A percentile compares a stretch with the other conserved stretches of the same genome.
These are phyloP conservation scores for Arachnopeziza araneosa DNA, from an alignment of 2,329 filamentous ascomycete genomes.

Conservation along the genomic window DNA sequence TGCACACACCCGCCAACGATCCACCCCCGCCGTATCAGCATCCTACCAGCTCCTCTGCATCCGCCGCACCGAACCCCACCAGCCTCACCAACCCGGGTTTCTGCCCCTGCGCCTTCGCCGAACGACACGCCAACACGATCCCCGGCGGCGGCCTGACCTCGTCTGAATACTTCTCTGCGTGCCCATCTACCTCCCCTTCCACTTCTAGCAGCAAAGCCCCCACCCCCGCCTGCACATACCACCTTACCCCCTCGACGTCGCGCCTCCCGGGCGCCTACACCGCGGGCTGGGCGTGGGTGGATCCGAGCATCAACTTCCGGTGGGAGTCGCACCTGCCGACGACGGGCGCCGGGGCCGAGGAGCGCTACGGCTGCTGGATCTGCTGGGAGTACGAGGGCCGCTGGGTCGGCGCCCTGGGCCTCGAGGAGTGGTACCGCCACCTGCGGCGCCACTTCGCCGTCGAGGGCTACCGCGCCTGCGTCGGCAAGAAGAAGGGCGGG, in stretches of 20 bases:
- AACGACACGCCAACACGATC: slow-evolving; percentile 19
- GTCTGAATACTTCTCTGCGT: slow-evolving; percentile 19
- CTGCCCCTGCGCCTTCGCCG: slow-evolving; percentile 20
- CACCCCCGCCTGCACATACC: slow-evolving; percentile 10
- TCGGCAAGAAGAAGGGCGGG: slow-evolving; percentile 9
- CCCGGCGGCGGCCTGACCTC: slow-evolving; percentile 20
- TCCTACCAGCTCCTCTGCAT: no score
- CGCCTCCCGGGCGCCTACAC: slow-evolving; percentile 17
- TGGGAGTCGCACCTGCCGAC: slow-evolving; percentile 23
- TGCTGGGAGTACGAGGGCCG: slow-evolving; percentile 23
- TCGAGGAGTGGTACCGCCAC: slow-evolving; percentile 22
- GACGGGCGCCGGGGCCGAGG: slow-evolving; percentile 3
- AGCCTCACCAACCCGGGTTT: slow-evolving; percentile 20
- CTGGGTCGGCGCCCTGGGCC: slow-evolving; percentile 17
- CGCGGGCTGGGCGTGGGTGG: slow-evolving; percentile 22
- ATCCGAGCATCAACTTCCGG: slow-evolving; percentile 24
- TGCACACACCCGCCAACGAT: no score
- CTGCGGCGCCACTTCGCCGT: slow-evolving; percentile 19
- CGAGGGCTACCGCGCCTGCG: slow-evolving; percentile 13
- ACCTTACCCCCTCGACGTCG: neutral
- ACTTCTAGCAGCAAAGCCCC: no score
- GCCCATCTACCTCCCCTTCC: slow-evolving; percentile 2
- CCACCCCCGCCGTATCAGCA: no score
- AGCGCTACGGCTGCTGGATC: slow-evolving; percentile 22
- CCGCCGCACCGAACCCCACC: neutral